These are phyloP conservation scores for Penicillium salamii DNA, from an alignment of 495 filamentous ascomycete genomes.

Conservation along the genomic window DNA sequence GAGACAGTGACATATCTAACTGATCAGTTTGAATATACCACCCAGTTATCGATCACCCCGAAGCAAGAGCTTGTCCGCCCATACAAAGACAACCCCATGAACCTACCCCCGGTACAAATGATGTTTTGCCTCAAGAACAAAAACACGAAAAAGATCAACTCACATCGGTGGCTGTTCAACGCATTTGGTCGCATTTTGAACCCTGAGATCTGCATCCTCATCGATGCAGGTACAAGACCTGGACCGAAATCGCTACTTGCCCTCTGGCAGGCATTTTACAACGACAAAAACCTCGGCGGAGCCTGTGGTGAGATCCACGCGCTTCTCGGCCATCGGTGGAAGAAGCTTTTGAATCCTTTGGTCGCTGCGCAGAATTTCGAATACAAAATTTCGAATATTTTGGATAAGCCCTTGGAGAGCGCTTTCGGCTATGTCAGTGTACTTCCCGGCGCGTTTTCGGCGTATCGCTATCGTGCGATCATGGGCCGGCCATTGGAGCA, in stretches of 20 bases:
- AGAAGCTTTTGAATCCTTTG: conserved; percentile 86
- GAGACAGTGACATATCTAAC: neutral
- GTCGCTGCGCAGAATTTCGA: conserved; percentile 97
- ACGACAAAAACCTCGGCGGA: conserved; percentile 95
- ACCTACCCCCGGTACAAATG: conserved; percentile 90
- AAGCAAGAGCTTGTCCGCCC: conserved; percentile 92
- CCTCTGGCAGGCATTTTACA: conserved; percentile 97
- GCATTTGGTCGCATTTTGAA: conserved; percentile 94
- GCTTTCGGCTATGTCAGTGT: conserved; percentile 96
- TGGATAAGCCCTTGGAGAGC: conserved; percentile 95
- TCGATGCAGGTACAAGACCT: conserved; percentile 95
- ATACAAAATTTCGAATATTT: conserved; percentile 97
- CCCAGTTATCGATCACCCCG: conserved; percentile 88
- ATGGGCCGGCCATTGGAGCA: conserved; percentile 96
- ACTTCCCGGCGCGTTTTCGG: conserved; percentile 95
- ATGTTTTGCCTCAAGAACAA: conserved; percentile 97
- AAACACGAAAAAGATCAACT: conserved; percentile 99
- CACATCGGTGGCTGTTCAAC: conserved; percentile 96
- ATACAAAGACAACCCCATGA: conserved; percentile 71
- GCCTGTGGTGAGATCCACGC: conserved; percentile 98
- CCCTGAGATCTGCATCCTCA: conserved; percentile 90
- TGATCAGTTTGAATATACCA: conserved; percentile 86
- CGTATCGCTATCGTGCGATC: conserved; percentile 94
- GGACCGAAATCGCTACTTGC: conserved; percentile 82
- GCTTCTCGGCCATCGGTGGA: conserved; percentile 86